phyloP scores from a whole-genome alignment of 768 basidiomycete species.

The Tricholoma flavovirens region DNA sequence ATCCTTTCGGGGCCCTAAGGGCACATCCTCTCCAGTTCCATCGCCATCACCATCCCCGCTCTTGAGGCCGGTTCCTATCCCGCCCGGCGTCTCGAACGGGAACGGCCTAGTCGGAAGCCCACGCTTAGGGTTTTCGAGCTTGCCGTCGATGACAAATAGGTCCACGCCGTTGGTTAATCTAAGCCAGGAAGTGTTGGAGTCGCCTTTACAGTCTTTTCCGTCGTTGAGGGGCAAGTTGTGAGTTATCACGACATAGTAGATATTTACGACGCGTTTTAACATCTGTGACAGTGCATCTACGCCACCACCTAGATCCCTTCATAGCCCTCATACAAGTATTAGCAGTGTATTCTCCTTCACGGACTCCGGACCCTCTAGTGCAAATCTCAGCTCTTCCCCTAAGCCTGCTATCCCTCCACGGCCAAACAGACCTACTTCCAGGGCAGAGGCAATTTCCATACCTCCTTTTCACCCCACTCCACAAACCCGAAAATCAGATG shows the following conservation, averaged over 20 bases:
- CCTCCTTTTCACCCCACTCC: too few species aligned
- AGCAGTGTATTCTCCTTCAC: slow-evolving; percentile 5
- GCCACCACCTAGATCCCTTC: slow-evolving; percentile 7
- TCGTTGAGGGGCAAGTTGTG: slow-evolving; percentile 46
- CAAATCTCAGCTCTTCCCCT: slow-evolving; percentile 15
- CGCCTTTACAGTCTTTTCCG: slow-evolving; percentile 28
- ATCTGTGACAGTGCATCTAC: slow-evolving; percentile 8
- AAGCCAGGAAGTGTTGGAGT: slow-evolving; percentile 10
- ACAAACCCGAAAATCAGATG: slow-evolving; percentile 11
- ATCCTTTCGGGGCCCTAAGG: slow-evolving; percentile 34
- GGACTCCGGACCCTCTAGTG: background rate
- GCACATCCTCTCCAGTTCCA: slow-evolving; percentile 25
- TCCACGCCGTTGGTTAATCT: background rate
- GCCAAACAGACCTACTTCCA: background rate
- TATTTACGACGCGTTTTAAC: too few species aligned
- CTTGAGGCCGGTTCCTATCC: slow-evolving; percentile 43
- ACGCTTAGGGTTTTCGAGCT: slow-evolving; percentile 10
- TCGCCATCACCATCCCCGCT: slow-evolving; percentile 31
- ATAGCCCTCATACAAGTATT: background rate
- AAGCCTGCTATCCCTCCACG: slow-evolving; percentile 2
- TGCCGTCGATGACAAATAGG: background rate
- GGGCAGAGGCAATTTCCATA: too few species aligned
- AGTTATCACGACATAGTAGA: slow-evolving; percentile 14
- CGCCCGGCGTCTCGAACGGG: slow-evolving; percentile 13
- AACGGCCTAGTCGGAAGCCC: slow-evolving; percentile 8